These are phyloP conservation scores for Acer negundo DNA, from an alignment of 345 rosid species.

Conservation along the genomic window DNA sequence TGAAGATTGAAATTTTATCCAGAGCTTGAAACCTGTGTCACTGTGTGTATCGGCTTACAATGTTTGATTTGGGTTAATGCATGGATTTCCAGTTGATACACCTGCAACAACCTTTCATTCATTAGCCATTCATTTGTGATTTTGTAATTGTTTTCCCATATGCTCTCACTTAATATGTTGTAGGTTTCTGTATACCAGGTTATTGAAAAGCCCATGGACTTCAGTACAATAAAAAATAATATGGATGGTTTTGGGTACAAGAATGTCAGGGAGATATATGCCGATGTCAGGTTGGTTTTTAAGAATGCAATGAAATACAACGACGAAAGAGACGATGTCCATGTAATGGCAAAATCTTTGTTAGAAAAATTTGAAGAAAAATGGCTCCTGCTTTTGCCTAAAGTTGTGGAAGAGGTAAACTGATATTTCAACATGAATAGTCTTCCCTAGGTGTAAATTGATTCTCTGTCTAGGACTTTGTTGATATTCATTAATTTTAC, in stretches of 20 bases:
- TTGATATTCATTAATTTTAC: neutral
- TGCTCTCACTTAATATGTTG: conserved; percentile 15
- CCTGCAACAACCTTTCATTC: neutral
- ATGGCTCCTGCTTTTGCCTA: conserved; percentile 77
- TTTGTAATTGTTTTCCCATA: neutral
- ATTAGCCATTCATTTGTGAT: neutral
- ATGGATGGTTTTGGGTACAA: conserved; percentile 67
- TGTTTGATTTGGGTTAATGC: neutral
- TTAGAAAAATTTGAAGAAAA: conserved; percentile 74
- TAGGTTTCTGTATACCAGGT: conserved; percentile 42
- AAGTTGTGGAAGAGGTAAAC: conserved; percentile 75
- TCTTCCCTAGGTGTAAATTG: neutral
- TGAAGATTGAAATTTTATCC: neutral
- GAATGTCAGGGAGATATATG: conserved; percentile 79
- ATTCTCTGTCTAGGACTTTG: conserved; percentile 3
- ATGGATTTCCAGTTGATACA: neutral
- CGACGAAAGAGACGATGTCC: conserved; percentile 62
- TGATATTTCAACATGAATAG: neutral
- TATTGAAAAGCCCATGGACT: conserved; percentile 86
- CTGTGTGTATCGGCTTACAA: neutral
- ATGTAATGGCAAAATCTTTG: conserved; percentile 72
- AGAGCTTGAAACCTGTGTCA: neutral
- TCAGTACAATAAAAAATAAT: conserved; percentile 62
- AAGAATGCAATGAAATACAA: conserved; percentile 87
- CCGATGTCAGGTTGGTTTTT: conserved; percentile 82